Base-by-base conservation (phyloP, 2,329 filamentous ascomycete genomes). In the Alternaria brassicae region DNA sequence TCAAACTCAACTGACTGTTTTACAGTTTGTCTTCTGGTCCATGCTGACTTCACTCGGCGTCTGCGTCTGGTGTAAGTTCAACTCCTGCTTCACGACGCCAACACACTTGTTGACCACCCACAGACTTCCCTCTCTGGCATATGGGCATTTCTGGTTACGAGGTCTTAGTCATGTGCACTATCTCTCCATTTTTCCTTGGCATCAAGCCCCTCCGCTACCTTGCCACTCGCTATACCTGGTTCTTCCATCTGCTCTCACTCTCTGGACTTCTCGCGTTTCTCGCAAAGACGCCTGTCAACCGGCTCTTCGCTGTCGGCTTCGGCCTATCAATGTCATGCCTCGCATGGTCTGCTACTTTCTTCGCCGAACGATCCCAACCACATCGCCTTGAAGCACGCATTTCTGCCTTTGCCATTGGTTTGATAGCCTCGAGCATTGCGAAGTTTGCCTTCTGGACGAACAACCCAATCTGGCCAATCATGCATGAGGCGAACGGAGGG, bases 121-220 rank as follows among this genome's bases (percentile, higher is more conserved):
- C 63, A 92, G 90, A 96, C 79, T 99, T 99, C 77, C 95, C 95
- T 13, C 86, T 99, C 10, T 99, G 95, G 95, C 88, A 97, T 77
- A 99, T 99, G 95, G 95, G 95, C 27, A 96, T 99, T 61, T 98
- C 94, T 4, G 95, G 95, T 63, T 99, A 95, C 74, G 95, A 99
- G 80, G 90, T 89, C 41, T 84, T 96, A 66, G 89, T 99, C 72
- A 90, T 98, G 88, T 87, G 86, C 49, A 94, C 92, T 3, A 78
- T 94, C 51, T 91, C 93, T 4, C 95, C 95, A 0, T 83, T 93
- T 37, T 78, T 98, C 19, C 87, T 99, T 41, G 88, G 84, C 21
- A 89, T 93, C 62, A 84, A 84, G 45, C 82, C 88, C 1, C 60
- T 97, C 17, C 89, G 92, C 60, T 85, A 85, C 37, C 76, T 91